phyloP scores from a whole-genome alignment of 2,329 filamentous ascomycete genomes.

The Mariannaea sp. region DNA sequence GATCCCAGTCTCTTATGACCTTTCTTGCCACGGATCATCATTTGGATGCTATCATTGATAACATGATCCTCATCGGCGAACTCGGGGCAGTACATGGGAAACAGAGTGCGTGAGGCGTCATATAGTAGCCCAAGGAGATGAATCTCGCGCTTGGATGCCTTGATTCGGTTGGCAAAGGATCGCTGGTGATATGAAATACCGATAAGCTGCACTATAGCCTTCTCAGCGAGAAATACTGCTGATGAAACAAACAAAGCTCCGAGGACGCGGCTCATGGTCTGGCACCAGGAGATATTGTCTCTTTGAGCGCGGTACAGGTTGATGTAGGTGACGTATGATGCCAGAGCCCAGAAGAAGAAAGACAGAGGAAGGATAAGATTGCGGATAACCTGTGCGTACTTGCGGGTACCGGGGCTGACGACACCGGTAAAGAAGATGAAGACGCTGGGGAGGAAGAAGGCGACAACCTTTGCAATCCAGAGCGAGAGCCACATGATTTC shows the following conservation, averaged over 20 bases:
- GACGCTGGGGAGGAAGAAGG: constrained; percentile 61
- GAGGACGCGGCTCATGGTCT: constrained; percentile 67
- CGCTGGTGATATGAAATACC: constrained; percentile 85
- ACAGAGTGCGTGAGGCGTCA: constrained; percentile 85
- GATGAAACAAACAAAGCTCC: constrained; percentile 70
- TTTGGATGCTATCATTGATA: constrained; percentile 82
- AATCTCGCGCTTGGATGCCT: constrained; percentile 86
- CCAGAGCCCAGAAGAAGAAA: constrained; percentile 71
- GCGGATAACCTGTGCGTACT: constrained; percentile 69
- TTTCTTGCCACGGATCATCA: constrained; percentile 64
- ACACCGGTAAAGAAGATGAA: constrained; percentile 74
- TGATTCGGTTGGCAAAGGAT: constrained; percentile 82
- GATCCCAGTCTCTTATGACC: constrained; percentile 59
- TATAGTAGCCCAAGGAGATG: constrained; percentile 83
- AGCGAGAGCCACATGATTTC: constrained; percentile 70
- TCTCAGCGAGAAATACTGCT: constrained; percentile 75
- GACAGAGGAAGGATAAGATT: constrained; percentile 70
- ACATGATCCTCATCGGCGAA: constrained; percentile 91
- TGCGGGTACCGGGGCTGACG: constrained; percentile 70
- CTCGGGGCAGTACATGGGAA: constrained; percentile 89
- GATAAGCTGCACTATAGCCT: constrained; percentile 79
- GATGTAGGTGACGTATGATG: constrained; percentile 65
- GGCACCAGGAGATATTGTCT: constrained; percentile 55
- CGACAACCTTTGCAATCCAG: constrained; percentile 69
- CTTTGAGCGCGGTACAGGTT: constrained; percentile 51